Conservation (phyloP, 257 asterid genomes). For the Verbena officinalis region DNA sequence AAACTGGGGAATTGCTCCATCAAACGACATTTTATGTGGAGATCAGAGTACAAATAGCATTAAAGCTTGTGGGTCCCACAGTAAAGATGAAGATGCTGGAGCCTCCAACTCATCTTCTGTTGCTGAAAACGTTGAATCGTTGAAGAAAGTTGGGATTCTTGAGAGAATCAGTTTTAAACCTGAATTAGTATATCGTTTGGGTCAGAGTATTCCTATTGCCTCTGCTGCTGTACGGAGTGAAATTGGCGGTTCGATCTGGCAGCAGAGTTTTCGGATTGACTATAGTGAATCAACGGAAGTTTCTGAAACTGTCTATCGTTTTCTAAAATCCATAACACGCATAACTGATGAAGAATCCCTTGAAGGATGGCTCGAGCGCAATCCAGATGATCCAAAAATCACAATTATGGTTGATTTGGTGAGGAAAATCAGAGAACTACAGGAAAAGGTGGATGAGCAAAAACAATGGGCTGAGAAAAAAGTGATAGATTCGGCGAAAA, state of each 20-base stretch:
- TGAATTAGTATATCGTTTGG: background rate
- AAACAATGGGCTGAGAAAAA: conserved; percentile 31
- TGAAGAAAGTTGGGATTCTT: conserved; percentile 16
- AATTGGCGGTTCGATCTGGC: background rate
- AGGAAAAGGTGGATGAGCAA: conserved; percentile 14
- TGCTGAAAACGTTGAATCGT: background rate
- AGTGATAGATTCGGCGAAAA: conserved; percentile 20
- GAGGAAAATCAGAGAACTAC: conserved; percentile 5
- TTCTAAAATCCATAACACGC: conserved; percentile 11
- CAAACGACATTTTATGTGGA: conserved; percentile 6
- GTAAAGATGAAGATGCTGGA: conserved; percentile 12
- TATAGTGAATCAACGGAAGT: conserved; percentile 1
- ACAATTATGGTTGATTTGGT: conserved; percentile 13
- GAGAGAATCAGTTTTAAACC: conserved; percentile 8
- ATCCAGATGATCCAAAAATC: conserved; percentile 19
- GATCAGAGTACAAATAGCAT: conserved; percentile 1
- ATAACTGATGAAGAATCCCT: conserved; percentile 11
- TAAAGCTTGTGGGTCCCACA: background rate
- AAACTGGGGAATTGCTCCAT: conserved; percentile 24
- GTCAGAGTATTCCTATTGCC: background rate
- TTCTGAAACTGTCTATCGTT: conserved; percentile 10
- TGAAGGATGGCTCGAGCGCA: conserved; percentile 5
- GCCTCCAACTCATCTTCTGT: conserved; percentile 11
- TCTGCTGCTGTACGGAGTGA: conserved; percentile 1
- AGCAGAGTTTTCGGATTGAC: background rate